phyloP scores from a whole-genome alignment of 768 basidiomycete species.

The Termitomyces sp. region DNA sequence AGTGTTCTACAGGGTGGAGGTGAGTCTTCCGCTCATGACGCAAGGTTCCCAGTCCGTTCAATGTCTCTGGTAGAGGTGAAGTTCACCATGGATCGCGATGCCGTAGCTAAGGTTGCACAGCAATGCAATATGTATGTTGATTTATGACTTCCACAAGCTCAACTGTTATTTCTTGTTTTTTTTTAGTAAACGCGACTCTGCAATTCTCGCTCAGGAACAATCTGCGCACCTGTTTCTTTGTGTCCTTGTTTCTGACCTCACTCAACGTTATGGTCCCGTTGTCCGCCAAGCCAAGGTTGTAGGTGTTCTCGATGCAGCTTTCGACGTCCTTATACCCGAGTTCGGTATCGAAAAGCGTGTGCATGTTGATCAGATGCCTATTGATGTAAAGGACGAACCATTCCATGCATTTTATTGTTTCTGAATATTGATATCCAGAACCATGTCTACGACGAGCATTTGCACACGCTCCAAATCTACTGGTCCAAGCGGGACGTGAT shows the following conservation, averaged over 20 bases:
- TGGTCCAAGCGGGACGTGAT: slow-evolving; percentile 96
- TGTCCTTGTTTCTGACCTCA: slow-evolving; percentile 89
- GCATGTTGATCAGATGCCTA: slow-evolving; percentile 98
- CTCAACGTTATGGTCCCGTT: slow-evolving; percentile 92
- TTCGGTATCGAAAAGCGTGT: slow-evolving; percentile 99
- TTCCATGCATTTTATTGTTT: not conserved
- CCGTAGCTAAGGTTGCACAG: slow-evolving; percentile 95
- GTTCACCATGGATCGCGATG: slow-evolving; percentile 96
- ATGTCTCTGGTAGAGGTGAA: slow-evolving; percentile 58
- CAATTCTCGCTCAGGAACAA: slow-evolving; percentile 90
- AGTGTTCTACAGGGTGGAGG: slow-evolving; percentile 72
- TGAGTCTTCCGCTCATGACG: slow-evolving; percentile 21
- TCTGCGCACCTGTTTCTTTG: slow-evolving; percentile 94
- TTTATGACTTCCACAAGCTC: not conserved
- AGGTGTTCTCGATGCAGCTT: slow-evolving; percentile 94
- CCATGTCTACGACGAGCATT: slow-evolving; percentile 94
- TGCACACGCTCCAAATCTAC: slow-evolving; percentile 88
- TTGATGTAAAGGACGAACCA: slow-evolving; percentile 60
- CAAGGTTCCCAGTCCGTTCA: slow-evolving; percentile 4
- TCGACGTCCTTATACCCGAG: slow-evolving; percentile 93
- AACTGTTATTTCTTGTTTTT: slow-evolving; percentile 1
- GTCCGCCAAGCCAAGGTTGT: slow-evolving; percentile 93
- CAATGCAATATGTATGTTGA: slow-evolving; percentile 88
- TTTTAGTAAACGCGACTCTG: slow-evolving; percentile 82
- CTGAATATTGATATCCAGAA: slow-evolving; percentile 48